Evolutionary conservation across 345 rosid species (phyloP).

Genomic region (Aethionema arabicum): DNA sequence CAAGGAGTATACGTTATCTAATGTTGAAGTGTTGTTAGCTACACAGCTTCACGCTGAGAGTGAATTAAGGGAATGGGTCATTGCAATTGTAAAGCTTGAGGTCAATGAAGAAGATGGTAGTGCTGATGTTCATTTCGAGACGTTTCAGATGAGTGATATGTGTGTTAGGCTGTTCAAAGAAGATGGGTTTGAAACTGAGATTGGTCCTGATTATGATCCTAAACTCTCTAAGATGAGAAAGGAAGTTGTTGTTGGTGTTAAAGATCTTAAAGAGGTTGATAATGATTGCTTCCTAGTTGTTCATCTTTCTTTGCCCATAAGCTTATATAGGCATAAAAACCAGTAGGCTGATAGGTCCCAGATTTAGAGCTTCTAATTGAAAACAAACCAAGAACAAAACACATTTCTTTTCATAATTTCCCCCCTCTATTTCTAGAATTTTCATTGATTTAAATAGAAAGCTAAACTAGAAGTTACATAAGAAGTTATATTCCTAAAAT

Average conservation of each 20-base stretch:
- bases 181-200: constrained; percentile 76
- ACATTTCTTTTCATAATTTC: no score
- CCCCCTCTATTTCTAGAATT: no score
- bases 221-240: constrained; percentile 90
- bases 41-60: constrained; percentile 76
- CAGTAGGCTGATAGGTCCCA: no score
- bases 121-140: constrained; percentile 90
- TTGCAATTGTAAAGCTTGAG: constrained; percentile 81
- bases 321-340: neutral
- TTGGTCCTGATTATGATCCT: constrained; percentile 62
- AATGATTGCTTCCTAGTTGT: constrained; percentile 91
- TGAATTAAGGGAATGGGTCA: constrained; percentile 87
- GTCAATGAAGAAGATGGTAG: constrained; percentile 64
- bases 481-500: no score
- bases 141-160: constrained; percentile 95
- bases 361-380: no score
- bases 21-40: constrained; percentile 70
- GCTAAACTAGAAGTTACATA: no score
- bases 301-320: neutral
- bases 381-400: no score
- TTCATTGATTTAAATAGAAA: no score
- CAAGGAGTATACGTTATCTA: constrained; percentile 75
- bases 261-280: constrained; percentile 87
- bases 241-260: constrained; percentile 86
- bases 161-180: constrained; percentile 81